These are phyloP conservation scores for Aphanocladium album DNA, from an alignment of 2,329 filamentous ascomycete species.

Conservation along the genomic window DNA sequence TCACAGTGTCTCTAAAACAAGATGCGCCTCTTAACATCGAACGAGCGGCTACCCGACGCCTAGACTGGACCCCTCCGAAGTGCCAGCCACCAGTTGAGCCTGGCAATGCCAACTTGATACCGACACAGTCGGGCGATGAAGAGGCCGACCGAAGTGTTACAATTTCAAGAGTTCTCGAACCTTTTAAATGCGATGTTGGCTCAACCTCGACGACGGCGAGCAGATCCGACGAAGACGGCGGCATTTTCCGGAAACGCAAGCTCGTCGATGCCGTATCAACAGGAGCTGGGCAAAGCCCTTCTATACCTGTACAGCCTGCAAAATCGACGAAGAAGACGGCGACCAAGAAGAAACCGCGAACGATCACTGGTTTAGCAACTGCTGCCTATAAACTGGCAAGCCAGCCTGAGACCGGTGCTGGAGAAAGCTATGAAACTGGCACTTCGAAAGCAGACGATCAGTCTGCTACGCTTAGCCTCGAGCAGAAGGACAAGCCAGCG, in stretches of 20 bases:
- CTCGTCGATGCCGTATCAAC: slow-evolving; percentile 46
- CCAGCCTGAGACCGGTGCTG: slow-evolving; percentile 26
- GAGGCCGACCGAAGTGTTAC: slow-evolving; percentile 20
- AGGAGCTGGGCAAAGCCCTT: slow-evolving; percentile 4
- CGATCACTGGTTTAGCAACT: slow-evolving; percentile 73
- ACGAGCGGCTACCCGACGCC: slow-evolving; percentile 49
- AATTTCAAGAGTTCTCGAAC: slow-evolving; percentile 41
- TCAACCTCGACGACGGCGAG: slow-evolving; percentile 15
- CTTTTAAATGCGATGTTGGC: slow-evolving; percentile 34
- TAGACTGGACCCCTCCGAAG: slow-evolving; percentile 64
- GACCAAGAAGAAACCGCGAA: slow-evolving; percentile 63
- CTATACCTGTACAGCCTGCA: slow-evolving; percentile 22
- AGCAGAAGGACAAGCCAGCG: background rate
- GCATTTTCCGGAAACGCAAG: slow-evolving; percentile 50
- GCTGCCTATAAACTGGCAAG: slow-evolving; percentile 52
- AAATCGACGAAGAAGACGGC: slow-evolving; percentile 46
- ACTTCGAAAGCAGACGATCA: background rate
- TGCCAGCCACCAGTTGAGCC: slow-evolving; percentile 29
- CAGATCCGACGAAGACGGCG: slow-evolving; percentile 24
- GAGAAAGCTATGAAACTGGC: background rate
- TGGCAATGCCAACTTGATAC: slow-evolving; percentile 23
- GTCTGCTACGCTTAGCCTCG: background rate
- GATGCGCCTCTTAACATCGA: slow-evolving; percentile 36
- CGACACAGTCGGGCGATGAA: background rate
- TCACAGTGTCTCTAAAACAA: background rate